These are phyloP conservation scores for Basipetospora sp. DNA, from an alignment of 2,329 filamentous ascomycete genomes.

Conservation along the genomic window DNA sequence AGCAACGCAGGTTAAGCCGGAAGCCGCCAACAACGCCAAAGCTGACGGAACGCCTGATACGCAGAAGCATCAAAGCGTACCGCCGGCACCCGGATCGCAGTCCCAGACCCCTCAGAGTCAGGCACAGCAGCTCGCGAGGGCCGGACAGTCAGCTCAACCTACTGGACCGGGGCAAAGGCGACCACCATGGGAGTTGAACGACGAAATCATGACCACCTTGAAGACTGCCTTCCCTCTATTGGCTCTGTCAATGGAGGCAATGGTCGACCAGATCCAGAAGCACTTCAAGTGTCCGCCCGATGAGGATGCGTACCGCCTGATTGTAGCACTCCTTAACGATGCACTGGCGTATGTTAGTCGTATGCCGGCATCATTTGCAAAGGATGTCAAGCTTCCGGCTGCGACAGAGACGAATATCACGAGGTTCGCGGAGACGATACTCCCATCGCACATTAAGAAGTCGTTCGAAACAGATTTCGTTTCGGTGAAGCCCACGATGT, in stretches of 20 bases:
- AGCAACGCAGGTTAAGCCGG: slow-evolving; percentile 22
- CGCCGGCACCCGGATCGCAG: no score
- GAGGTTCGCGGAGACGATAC: slow-evolving; percentile 86
- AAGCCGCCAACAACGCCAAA: slow-evolving; percentile 20
- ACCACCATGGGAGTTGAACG: slow-evolving; percentile 89
- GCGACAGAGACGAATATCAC: slow-evolving; percentile 95
- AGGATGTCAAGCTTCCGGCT: slow-evolving; percentile 75
- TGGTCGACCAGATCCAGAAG: slow-evolving; percentile 98
- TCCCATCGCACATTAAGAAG: slow-evolving; percentile 86
- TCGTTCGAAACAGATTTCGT: slow-evolving; percentile 98
- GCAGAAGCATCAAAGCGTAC: neutral
- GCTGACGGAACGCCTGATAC: slow-evolving; percentile 8
- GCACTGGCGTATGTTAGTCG: slow-evolving; percentile 83
- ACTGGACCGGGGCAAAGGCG: slow-evolving; percentile 39
- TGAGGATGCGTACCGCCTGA: slow-evolving; percentile 91
- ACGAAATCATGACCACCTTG: slow-evolving; percentile 86
- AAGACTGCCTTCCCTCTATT: slow-evolving; percentile 95
- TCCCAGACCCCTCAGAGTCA: slow-evolving; percentile 1
- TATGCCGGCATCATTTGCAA: slow-evolving; percentile 71
- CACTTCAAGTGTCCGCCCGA: slow-evolving; percentile 98
- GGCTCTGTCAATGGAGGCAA: slow-evolving; percentile 95
- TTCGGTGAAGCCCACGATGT: slow-evolving; percentile 86
- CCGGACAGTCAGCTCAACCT: slow-evolving; percentile 4
- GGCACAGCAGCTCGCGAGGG: neutral
- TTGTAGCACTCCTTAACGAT: slow-evolving; percentile 94